These are phyloP conservation scores for Lolium multiflorum DNA, from an alignment of 176 grass and related monocot genomes.

Conservation along the genomic window DNA sequence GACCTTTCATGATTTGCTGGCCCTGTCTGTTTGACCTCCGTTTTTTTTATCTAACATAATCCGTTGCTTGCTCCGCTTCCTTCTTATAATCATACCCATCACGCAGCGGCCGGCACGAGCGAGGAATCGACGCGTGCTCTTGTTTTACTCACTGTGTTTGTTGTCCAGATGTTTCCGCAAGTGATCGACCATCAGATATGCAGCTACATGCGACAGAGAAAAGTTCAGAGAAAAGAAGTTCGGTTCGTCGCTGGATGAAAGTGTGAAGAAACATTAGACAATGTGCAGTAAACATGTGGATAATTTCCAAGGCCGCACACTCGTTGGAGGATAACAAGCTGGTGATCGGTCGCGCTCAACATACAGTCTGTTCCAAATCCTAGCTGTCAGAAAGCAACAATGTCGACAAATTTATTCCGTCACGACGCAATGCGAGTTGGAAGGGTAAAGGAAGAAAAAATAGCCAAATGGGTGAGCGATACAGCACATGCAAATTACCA, in stretches of 20 bases:
- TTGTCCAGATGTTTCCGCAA: neutral
- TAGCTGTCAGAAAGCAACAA: conserved; percentile 35
- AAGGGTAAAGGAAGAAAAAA: neutral
- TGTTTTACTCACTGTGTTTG: neutral
- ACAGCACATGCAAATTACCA: neutral
- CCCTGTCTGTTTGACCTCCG: conserved; percentile 31
- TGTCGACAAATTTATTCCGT: neutral
- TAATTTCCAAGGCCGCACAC: neutral
- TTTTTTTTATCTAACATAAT: neutral
- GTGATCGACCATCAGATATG: neutral
- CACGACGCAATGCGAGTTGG: neutral
- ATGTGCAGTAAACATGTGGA: neutral
- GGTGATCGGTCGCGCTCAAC: neutral
- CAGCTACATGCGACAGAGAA: neutral
- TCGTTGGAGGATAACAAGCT: conserved; percentile 15
- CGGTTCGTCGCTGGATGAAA: neutral
- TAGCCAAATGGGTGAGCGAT: neutral
- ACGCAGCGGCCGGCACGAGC: neutral
- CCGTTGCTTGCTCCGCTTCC: conserved; percentile 22
- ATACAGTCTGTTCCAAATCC: conserved; percentile 18
- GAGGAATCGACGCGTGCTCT: neutral
- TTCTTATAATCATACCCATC: conserved; percentile 24
- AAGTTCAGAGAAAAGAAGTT: neutral
- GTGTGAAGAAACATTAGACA: neutral
- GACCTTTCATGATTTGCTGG: conserved; percentile 39